phyloP scores from a whole-genome alignment of 2,329 filamentous ascomycete species.

The Didymella segeticola region DNA sequence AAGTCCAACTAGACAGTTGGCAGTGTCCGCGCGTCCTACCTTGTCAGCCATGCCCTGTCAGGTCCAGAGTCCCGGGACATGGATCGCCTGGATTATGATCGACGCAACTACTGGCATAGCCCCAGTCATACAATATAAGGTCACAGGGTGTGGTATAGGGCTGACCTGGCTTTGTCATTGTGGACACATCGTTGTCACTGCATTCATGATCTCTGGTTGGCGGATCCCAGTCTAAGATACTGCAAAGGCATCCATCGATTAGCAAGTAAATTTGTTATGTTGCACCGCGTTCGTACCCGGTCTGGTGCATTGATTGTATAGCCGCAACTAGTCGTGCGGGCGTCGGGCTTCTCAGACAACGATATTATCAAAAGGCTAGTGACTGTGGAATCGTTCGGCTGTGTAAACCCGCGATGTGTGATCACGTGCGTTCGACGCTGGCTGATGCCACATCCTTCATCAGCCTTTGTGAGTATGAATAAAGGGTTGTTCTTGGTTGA shows the following conservation, averaged over 20 bases:
- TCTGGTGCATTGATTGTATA: no score
- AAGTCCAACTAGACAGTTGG: neutral
- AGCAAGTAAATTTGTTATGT: no score
- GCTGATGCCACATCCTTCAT: no score
- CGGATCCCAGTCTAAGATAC: neutral
- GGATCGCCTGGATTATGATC: slow-evolving; percentile 10
- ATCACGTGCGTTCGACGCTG: no score
- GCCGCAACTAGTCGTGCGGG: no score
- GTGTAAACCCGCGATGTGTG: no score
- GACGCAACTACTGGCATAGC: neutral
- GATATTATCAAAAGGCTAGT: no score
- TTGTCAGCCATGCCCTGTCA: slow-evolving; percentile 24
- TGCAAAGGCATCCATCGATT: neutral
- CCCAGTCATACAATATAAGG: neutral
- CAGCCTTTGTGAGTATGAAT: neutral
- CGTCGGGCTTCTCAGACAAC: no score
- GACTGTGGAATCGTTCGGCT: no score
- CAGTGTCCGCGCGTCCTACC: slow-evolving; percentile 19
- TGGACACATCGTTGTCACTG: slow-evolving; percentile 4
- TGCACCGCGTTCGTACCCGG: no score
- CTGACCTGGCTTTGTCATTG: neutral
- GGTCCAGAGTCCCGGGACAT: slow-evolving; percentile 21
- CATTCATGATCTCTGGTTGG: neutral
- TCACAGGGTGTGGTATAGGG: slow-evolving; percentile 8
- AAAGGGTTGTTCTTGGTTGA: neutral